Percentiles rank a stretch among this genome's conserved stretches.
Conservation (phyloP, 202 grass and related monocot species). For the Saccharum hybrid region DNA sequence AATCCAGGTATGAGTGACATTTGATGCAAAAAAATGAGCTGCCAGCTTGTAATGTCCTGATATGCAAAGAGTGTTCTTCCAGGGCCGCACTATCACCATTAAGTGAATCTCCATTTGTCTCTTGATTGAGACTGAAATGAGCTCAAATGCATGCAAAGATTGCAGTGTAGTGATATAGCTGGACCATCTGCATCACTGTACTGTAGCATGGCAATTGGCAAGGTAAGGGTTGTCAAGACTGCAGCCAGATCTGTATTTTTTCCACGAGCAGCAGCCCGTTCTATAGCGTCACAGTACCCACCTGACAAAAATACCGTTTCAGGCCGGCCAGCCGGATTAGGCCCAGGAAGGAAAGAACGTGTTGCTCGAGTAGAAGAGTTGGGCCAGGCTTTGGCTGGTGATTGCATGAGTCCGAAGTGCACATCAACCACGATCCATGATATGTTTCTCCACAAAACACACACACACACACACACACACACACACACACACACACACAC, state of each 20-base stretch:
- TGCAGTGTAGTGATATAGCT: not conserved
- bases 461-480: not conserved
- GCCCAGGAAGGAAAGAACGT: not conserved
- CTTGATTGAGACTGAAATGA: constrained; percentile 6
- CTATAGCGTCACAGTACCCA: no score
- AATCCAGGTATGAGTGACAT: not conserved
- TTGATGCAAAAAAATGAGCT: not conserved
- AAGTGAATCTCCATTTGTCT: not conserved
- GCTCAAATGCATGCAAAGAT: constrained; percentile 2
- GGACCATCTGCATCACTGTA: not conserved
- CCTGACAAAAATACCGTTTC: no score
- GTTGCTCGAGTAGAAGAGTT: not conserved
- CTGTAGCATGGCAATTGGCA: not conserved
- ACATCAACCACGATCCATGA: not conserved
- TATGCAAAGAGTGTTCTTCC: not conserved
- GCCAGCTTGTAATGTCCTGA: not conserved
- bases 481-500: not conserved
- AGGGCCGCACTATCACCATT: not conserved
- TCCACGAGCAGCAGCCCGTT: not conserved
- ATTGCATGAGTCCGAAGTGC: not conserved
- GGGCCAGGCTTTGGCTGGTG: not conserved
- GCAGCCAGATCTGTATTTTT: not conserved
- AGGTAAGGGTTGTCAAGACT: not conserved
- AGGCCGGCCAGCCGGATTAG: not conserved
- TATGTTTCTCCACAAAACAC: no score